Percentiles rank a stretch among this genome's conserved stretches.
phyloP scores from a whole-genome alignment of 495 filamentous ascomycete species.

The Aspergillus indologenus region DNA sequence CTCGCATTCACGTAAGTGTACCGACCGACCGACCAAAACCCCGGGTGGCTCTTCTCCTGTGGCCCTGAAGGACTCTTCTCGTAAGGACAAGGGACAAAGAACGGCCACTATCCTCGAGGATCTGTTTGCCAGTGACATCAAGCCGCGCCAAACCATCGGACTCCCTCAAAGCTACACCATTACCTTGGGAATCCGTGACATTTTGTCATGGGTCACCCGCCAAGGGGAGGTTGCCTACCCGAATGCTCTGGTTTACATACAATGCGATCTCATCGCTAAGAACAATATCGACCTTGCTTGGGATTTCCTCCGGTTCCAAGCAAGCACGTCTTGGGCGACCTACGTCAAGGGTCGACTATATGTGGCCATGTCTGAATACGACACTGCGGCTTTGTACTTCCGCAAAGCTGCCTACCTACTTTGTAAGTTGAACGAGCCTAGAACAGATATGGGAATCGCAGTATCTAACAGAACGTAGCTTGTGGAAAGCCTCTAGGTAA shows the following conservation, averaged over 20 bases:
- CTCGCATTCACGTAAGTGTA: slow-evolving; percentile 45
- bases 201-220: slow-evolving; percentile 48
- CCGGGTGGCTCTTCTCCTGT: slow-evolving; percentile 24
- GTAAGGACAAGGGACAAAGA: slow-evolving; percentile 25
- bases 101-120: slow-evolving; percentile 47
- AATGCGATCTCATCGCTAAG: slow-evolving; percentile 68
- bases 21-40: slow-evolving; percentile 19
- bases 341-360: slow-evolving; percentile 85
- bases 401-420: slow-evolving; percentile 78
- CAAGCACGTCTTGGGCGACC: slow-evolving; percentile 65
- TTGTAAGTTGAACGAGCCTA: slow-evolving; percentile 51
- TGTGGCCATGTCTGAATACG: slow-evolving; percentile 67
- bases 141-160: slow-evolving; percentile 40
- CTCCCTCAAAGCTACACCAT: slow-evolving; percentile 46
- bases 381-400: slow-evolving; percentile 72
- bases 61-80: slow-evolving; percentile 28
- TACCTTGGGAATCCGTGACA: slow-evolving; percentile 47
- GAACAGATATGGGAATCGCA: not conserved
- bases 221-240: slow-evolving; percentile 43
- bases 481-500: slow-evolving; percentile 46
- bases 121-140: slow-evolving; percentile 47
- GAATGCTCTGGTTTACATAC: slow-evolving; percentile 54
- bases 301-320: slow-evolving; percentile 69
- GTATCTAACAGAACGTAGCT: slow-evolving; percentile 24
- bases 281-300: slow-evolving; percentile 68